phyloP scores from a whole-genome alignment of 164 flowering plant genomes.

The Akebia trifoliata region DNA sequence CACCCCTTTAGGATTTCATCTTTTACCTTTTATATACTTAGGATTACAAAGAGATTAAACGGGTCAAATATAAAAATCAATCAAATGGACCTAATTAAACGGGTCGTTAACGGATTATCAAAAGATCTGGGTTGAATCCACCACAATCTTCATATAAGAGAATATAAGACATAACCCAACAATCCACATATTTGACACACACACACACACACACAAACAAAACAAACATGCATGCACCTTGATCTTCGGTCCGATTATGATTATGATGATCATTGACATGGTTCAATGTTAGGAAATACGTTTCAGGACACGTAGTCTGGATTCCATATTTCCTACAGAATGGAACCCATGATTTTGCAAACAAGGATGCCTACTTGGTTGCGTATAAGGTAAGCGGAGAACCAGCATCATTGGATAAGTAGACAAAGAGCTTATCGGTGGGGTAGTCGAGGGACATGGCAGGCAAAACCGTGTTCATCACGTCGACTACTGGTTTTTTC shows the following conservation, averaged over 20 bases:
- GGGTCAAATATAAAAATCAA: too few relatives aligned
- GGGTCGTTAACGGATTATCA: too few relatives aligned
- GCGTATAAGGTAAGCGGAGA: slow-evolving; percentile 38
- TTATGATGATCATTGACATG: not conserved
- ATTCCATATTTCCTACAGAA: slow-evolving; percentile 48
- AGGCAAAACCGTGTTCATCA: slow-evolving; percentile 69
- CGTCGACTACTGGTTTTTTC: slow-evolving; percentile 45
- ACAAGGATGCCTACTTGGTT: slow-evolving; percentile 35
- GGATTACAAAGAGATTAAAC: too few relatives aligned
- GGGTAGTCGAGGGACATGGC: slow-evolving; percentile 73
- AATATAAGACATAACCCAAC: too few relatives aligned
- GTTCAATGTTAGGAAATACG: slow-evolving; percentile 29
- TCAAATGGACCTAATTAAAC: too few relatives aligned
- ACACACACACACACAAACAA: too few relatives aligned
- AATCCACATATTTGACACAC: too few relatives aligned
- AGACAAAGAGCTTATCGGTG: slow-evolving; percentile 46
- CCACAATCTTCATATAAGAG: too few relatives aligned
- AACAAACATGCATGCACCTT: too few relatives aligned
- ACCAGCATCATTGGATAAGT: slow-evolving; percentile 67
- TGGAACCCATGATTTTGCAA: slow-evolving; percentile 54
- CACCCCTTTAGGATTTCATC: too few relatives aligned
- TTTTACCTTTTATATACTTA: too few relatives aligned
- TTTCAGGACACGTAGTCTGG: slow-evolving; percentile 40
- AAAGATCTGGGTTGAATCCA: too few relatives aligned
- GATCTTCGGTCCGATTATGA: slow-evolving; percentile 10